Evolutionary conservation across 176 grass and related monocot genomes (phyloP).

Genomic region (Raddia guianensis): DNA sequence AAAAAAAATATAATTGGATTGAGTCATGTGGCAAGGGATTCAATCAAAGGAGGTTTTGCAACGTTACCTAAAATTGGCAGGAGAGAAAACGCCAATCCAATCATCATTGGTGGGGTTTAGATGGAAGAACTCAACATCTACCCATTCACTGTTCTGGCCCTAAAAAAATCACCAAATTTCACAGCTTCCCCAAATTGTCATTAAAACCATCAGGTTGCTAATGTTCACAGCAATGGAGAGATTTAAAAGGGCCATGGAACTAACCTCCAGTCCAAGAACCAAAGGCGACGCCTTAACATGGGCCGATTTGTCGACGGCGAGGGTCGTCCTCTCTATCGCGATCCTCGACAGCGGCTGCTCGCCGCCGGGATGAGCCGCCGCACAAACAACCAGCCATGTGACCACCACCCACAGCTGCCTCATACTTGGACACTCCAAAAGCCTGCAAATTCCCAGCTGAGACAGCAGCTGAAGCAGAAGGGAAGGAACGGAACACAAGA

Average conservation of each 20-base stretch:
- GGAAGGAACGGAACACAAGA: not conserved
- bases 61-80: slow-evolving; percentile 74
- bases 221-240: slow-evolving; percentile 2
- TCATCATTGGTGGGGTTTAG: slow-evolving; percentile 59
- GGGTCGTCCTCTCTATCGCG: slow-evolving; percentile 46
- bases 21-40: not conserved
- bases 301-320: slow-evolving; percentile 42
- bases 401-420: slow-evolving; percentile 17
- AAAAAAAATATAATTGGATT: not conserved
- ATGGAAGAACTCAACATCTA: slow-evolving; percentile 69
- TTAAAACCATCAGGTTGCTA: slow-evolving; percentile 9
- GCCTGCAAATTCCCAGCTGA: slow-evolving; percentile 9
- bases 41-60: not conserved
- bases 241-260: not conserved
- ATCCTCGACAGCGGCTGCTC: slow-evolving; percentile 66
- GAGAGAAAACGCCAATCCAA: slow-evolving; percentile 86
- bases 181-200: not conserved
- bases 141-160: slow-evolving; percentile 76
- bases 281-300: slow-evolving; percentile 55
- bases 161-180: slow-evolving; percentile 20
- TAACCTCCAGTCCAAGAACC: slow-evolving; percentile 64
- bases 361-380: slow-evolving; percentile 24
- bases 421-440: not conserved
- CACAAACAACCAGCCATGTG: slow-evolving; percentile 31
- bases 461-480: not conserved